Base-by-base conservation (phyloP, 495 filamentous ascomycete genomes). In the Podospora comata region DNA sequence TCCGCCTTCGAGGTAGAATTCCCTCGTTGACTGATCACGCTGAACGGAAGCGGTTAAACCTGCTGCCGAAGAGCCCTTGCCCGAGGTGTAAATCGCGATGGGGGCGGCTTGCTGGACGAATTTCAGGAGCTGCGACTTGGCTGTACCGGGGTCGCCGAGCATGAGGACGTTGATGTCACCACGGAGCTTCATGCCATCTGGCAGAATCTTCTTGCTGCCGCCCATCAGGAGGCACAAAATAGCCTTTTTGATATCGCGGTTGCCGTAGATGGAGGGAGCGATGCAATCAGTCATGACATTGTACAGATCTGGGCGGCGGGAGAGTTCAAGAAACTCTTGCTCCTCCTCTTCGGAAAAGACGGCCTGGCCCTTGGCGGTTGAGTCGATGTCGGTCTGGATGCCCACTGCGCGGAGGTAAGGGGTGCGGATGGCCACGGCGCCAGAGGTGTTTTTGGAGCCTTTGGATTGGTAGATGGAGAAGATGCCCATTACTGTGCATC, bases 81-180 rank as follows among this genome's bases (percentile, higher is more conserved):
- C 96, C 15, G 96, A 98, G 0, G 96, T 99, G 81, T 99, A 99
- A 77, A 99, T 98, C 63, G 95, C 94, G 67, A 98, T 97, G 7
- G 96, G 96, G 1, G 95, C 91, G 4, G 91, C 93, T 79, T 97
- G 97, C 76, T 98, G 93, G 27, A 97, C 96, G 75, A 98, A 99
- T 75, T 98, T 98, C 54, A 99, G 84, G 28, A 99, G 82, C 75
- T 99, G 96, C 16, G 96, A 98, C 78, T 99, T 99, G 53, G 96
- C 96, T 4, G 96, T 99, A 85, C 96, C 96, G 4, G 96, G 96
- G 73, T 99, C 96, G 84, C 96, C 96, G 20, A 98, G 90, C 59
- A 99, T 85, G 65, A 99, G 87, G 4, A 99, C 95, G 81, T 99
- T 99, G 77, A 99, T 98, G 76, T 99, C 96, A 69, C 96, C 96